phyloP scores from a whole-genome alignment of 1,284 basidiomycete species.

The Ceratobasidium sp. region DNA sequence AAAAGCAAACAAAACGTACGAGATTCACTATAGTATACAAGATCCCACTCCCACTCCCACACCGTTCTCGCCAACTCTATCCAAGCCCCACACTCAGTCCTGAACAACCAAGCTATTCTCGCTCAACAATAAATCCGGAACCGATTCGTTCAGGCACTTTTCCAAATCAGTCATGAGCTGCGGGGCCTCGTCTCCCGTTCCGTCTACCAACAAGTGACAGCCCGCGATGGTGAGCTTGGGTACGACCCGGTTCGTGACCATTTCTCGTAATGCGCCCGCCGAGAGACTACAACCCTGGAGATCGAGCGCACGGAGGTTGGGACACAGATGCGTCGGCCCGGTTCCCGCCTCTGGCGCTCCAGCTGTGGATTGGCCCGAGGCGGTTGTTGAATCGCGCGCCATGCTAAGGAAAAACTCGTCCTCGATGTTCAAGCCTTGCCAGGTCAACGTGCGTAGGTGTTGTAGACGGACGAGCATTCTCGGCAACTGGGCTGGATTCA shows the following conservation, averaged over 20 bases:
- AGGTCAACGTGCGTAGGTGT: slow-evolving; percentile 16
- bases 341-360: background rate
- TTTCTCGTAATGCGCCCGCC: background rate
- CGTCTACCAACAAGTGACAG: slow-evolving; percentile 2
- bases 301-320: slow-evolving; percentile 11
- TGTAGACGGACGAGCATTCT: slow-evolving; percentile 16
- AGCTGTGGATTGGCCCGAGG: background rate
- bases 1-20: background rate
- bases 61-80: background rate
- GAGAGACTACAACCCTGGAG: slow-evolving; percentile 20
- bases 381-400: background rate
- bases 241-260: slow-evolving; percentile 5
- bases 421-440: slow-evolving; percentile 31
- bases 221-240: slow-evolving; percentile 15
- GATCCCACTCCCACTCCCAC: background rate
- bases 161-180: slow-evolving; percentile 15
- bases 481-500: slow-evolving; percentile 26
- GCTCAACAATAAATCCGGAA: slow-evolving; percentile 10
- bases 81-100: background rate
- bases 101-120: slow-evolving; percentile 26
- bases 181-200: slow-evolving; percentile 8
- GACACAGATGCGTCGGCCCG: background rate
- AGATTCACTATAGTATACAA: background rate
- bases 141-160: slow-evolving; percentile 16
- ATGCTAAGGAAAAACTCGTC: slow-evolving; percentile 29